Evolutionary conservation across 768 basidiomycete genomes (phyloP).

Genomic region (Coprinopsis marcescibilis): DNA sequence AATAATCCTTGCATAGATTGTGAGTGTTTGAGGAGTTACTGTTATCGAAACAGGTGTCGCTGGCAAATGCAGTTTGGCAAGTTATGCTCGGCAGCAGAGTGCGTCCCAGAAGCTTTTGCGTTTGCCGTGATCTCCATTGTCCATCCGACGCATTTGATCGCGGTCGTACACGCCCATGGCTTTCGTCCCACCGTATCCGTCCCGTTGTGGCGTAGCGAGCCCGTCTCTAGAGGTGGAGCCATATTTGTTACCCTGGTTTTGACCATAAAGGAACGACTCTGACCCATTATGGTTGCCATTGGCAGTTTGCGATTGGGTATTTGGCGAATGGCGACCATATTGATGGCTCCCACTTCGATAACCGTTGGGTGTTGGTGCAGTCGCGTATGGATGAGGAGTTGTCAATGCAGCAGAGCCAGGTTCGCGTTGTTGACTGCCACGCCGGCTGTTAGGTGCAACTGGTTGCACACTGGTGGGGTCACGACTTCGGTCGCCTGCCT

Average conservation of each 20-base stretch:
- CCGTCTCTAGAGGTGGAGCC: constrained; percentile 47
- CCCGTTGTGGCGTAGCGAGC: constrained; percentile 29
- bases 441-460: constrained; percentile 58
- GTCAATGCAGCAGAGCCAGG: constrained; percentile 36
- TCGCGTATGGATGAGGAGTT: constrained; percentile 68
- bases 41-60: background rate
- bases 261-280: constrained; percentile 67
- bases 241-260: constrained; percentile 42
- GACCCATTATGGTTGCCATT: constrained; percentile 48
- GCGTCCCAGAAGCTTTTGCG: constrained; percentile 57
- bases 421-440: constrained; percentile 60
- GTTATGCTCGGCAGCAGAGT: constrained; percentile 63
- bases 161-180: constrained; percentile 61
- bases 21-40: background rate
- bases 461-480: constrained; percentile 64
- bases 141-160: constrained; percentile 60
- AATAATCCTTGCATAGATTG: constrained; percentile 1
- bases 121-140: constrained; percentile 60
- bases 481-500: constrained; percentile 46
- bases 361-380: constrained; percentile 50
- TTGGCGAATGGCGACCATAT: constrained; percentile 57
- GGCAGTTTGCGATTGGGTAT: constrained; percentile 33
- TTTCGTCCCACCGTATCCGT: constrained; percentile 31
- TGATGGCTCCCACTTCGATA: constrained; percentile 39
- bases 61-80: background rate